Evolutionary conservation across 2,329 filamentous ascomycete species (phyloP), one percentile per base, ranked within the genome.

Genomic region (Alternaria dauci): DNA sequence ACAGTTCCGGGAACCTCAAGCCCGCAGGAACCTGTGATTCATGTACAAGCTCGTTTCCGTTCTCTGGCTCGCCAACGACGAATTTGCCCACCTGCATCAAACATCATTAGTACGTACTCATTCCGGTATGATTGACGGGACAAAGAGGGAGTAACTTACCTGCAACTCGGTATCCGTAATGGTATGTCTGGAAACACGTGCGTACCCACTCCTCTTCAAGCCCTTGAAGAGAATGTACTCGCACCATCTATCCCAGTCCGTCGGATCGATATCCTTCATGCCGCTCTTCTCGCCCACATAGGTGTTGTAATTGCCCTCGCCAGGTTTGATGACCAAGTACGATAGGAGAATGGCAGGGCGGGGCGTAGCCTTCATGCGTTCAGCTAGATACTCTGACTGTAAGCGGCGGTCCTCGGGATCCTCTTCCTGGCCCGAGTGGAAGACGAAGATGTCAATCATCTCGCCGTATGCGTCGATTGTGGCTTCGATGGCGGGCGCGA

Each of bases 131-230:
- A 7, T 2, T 34, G n/a, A 8, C 2, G n/a, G 50, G 36, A 23
- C 4, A 9, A 25, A 32, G 28, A 32, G 25, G 28, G 41, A 20
- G 48, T 8, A 2, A 72, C 82, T 73, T 81, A 89, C 91, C 84
- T 99, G 95, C 56, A 99, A 84, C 81, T 99, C 95, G 2, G 95
- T 99, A 76, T 99, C 95, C 12, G 95, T 99, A 70, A 99, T 98
- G 2, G 92, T 96, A 70, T 89, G 89, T 70, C 95, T 86, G 71
- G 91, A 94, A 53, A 99, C 90, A 55, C 95, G 85, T 4, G 95
- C 95, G 77, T 99, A 99, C 1, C 93, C 94, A 0, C 91, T 90
- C 63, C 94, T 87, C 79, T 89, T 90, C 63, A 99, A 81, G 12
- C 89, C 89, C 84, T 97, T 97, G 85, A 93, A 99, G 26, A 99